Conservation (phyloP, 192 early-diverging fungal species). For the Spizellomyces punctatus region DNA sequence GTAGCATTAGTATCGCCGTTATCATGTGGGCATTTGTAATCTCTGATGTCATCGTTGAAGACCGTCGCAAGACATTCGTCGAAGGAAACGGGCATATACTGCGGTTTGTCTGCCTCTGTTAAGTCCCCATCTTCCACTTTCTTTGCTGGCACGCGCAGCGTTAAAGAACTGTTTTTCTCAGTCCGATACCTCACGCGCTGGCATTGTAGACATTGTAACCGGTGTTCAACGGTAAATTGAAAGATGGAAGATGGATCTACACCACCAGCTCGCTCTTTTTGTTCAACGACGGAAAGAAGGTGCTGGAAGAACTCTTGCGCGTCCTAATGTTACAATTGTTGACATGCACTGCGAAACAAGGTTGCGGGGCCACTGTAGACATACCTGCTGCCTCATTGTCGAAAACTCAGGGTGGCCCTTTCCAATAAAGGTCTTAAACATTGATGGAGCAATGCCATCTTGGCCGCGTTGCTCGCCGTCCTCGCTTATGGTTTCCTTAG, state of each 20-base stretch:
- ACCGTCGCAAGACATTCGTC: constrained; percentile 72
- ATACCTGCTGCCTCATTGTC: constrained; percentile 93
- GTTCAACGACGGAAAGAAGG: constrained; percentile 70
- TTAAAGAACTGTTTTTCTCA: constrained; percentile 38
- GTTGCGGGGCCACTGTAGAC: too few species aligned
- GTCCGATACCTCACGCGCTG: constrained; percentile 76
- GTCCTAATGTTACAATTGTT: constrained; percentile 50
- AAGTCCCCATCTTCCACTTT: constrained; percentile 43
- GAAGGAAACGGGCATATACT: constrained; percentile 60
- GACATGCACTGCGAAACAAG: background rate
- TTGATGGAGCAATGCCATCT: constrained; percentile 82
- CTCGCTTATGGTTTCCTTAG: constrained; percentile 15
- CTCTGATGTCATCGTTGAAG: constrained; percentile 63
- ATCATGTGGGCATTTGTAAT: constrained; percentile 76
- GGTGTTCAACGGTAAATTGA: constrained; percentile 78
- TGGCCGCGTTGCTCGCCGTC: constrained; percentile 57
- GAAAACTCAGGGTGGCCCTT: constrained; percentile 92
- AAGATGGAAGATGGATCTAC: constrained; percentile 78
- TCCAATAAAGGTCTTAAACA: constrained; percentile 90
- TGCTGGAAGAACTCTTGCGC: constrained; percentile 92
- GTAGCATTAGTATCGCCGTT: constrained; percentile 29
- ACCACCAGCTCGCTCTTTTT: constrained; percentile 71
- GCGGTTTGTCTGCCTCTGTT: background rate
- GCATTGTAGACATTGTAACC: constrained; percentile 86
- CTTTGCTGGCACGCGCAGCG: constrained; percentile 76